These are phyloP conservation scores for Xerocomus minutiporus DNA, from an alignment of 1,284 basidiomycete genomes.

Conservation along the genomic window DNA sequence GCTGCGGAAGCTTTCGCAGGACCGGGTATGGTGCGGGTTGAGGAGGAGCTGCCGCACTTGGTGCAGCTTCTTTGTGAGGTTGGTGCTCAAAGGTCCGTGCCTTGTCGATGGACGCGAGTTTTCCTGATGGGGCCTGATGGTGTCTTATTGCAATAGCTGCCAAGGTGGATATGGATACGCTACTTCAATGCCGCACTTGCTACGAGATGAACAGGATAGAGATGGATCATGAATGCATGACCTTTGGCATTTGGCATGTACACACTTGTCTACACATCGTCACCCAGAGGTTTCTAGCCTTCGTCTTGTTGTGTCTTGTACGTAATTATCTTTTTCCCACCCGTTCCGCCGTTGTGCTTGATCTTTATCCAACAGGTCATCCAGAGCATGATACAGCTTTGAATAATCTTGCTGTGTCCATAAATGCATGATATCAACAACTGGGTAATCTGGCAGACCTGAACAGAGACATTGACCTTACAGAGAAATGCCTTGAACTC, in stretches of 20 bases:
- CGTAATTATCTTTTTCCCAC: too few relatives aligned
- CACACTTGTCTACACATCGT: conserved; percentile 9
- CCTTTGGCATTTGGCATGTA: neutral
- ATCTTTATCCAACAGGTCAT: too few relatives aligned
- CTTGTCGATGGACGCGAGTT: too few relatives aligned
- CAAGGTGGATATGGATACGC: conserved; percentile 74
- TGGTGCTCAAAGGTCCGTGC: conserved; percentile 71
- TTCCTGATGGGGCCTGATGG: neutral
- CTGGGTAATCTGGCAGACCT: too few relatives aligned
- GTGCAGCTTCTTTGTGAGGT: conserved; percentile 62
- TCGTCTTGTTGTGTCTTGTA: too few relatives aligned
- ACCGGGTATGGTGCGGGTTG: conserved; percentile 52
- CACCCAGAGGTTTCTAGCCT: neutral
- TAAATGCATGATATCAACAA: too few relatives aligned
- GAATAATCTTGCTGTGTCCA: too few relatives aligned
- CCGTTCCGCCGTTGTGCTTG: too few relatives aligned
- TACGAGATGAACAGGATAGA: conserved; percentile 44
- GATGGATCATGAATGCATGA: neutral
- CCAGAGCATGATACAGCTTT: too few relatives aligned
- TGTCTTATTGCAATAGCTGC: conserved; percentile 45
- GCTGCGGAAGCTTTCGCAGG: conserved; percentile 72
- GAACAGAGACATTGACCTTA: too few relatives aligned
- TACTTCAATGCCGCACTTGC: conserved; percentile 62
- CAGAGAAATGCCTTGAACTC: too few relatives aligned
- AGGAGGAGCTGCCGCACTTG: conserved; percentile 61